Evolutionary conservation across 371 early-diverging fungal species (phyloP).

Genomic region (Syncephalastrum racemosum): DNA sequence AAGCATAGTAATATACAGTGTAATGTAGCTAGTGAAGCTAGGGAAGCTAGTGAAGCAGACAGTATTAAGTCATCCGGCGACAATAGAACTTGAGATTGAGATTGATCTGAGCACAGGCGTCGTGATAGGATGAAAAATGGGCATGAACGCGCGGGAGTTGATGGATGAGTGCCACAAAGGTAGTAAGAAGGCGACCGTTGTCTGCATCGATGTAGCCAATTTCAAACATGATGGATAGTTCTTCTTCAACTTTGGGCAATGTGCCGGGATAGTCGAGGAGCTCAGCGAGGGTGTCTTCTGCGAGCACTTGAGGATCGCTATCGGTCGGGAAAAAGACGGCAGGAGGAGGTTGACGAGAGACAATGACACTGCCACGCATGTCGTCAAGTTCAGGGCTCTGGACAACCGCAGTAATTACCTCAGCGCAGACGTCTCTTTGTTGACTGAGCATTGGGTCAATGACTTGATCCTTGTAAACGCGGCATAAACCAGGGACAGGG

Average conservation of each 20-base stretch:
- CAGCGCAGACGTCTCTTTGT: slow-evolving; percentile 13
- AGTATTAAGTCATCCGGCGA: no score
- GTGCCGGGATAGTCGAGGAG: slow-evolving; percentile 64
- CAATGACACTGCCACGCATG: slow-evolving; percentile 13
- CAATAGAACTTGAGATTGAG: no score
- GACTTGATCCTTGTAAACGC: slow-evolving; percentile 32
- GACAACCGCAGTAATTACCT: not conserved
- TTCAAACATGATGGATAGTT: slow-evolving; percentile 49
- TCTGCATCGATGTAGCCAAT: slow-evolving; percentile 53
- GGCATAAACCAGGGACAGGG: slow-evolving; percentile 26
- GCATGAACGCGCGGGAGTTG: no score
- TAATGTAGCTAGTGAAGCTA: no score
- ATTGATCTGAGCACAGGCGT: no score
- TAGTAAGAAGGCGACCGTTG: slow-evolving; percentile 33
- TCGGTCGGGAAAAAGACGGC: not conserved
- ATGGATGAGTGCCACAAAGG: slow-evolving; percentile 29
- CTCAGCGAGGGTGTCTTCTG: slow-evolving; percentile 48
- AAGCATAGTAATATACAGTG: no score
- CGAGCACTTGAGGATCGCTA: not conserved
- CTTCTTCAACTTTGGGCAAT: slow-evolving; percentile 42
- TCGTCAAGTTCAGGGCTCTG: slow-evolving; percentile 13
- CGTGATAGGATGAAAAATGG: no score
- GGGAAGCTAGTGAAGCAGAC: no score
- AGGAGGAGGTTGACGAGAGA: slow-evolving; percentile 4
- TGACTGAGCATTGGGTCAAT: slow-evolving; percentile 36